A percentile compares a stretch with the other conserved stretches of the same genome.
Evolutionary conservation across 2,329 filamentous ascomycete genomes (phyloP).

Genomic region (Blastomyces emzantsi): DNA sequence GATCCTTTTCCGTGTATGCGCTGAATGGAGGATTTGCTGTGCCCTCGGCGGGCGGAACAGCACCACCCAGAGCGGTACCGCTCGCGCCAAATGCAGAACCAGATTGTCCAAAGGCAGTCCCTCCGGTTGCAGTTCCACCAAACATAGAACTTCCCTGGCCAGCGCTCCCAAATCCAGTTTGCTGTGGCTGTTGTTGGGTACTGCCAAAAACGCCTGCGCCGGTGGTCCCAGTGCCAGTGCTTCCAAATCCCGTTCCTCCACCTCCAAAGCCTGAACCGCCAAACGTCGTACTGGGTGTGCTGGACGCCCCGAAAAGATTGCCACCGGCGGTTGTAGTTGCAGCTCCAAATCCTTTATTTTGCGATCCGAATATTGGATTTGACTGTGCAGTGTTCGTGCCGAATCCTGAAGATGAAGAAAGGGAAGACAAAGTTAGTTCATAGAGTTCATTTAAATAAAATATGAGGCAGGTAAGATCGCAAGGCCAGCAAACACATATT

Average conservation of each 20-base stretch:
- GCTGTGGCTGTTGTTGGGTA: conserved; percentile 8
- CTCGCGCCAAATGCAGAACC: conserved; percentile 29
- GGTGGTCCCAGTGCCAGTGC: conserved; percentile 18
- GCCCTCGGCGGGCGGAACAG: conserved; percentile 35
- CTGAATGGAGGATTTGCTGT: conserved; percentile 40
- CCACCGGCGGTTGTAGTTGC: conserved; percentile 16
- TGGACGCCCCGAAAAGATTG: conserved; percentile 14
- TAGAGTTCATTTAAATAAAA: background rate
- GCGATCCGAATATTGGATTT: conserved; percentile 19
- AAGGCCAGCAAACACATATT: background rate
- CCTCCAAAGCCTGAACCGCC: conserved; percentile 13
- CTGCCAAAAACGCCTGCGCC: conserved; percentile 17
- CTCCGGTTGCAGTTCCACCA: conserved; percentile 17
- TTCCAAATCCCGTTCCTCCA: conserved; percentile 14
- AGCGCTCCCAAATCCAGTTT: conserved; percentile 16
- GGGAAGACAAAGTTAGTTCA: background rate
- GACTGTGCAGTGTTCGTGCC: conserved; percentile 16
- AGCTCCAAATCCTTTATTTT: conserved; percentile 20
- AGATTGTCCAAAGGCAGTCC: conserved; percentile 22
- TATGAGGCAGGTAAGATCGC: background rate
- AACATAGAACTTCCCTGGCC: conserved; percentile 12
- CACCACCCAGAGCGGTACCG: conserved; percentile 36
- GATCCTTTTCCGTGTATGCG: conserved; percentile 39
- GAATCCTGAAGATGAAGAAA: conserved; percentile 17
- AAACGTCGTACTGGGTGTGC: conserved; percentile 11